Evolutionary conservation across 1,284 basidiomycete species (phyloP), one percentile per base, ranked within the genome.

Genomic region (Tremellales sp.): DNA sequence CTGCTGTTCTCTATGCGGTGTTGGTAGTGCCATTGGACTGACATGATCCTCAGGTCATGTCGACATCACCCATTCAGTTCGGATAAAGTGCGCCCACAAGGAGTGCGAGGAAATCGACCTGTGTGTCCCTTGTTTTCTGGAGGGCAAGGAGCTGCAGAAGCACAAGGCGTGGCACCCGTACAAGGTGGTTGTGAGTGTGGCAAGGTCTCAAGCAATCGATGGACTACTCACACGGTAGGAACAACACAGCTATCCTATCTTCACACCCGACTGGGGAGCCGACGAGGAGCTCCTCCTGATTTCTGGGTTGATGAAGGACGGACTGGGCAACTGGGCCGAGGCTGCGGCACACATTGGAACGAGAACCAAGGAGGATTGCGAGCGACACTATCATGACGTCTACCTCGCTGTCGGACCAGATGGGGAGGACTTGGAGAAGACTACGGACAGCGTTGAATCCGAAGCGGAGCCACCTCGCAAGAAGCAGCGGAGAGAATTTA

Each of bases 291-390:
- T 97, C 2, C 77, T 97, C 10, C 79, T 98, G 27, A 80, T 97
- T 45, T 91, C 96, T 52, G 96, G 92, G 10, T 85, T 93, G 48
- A 82, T 89, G 26, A 80, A 84, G 29, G 89, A 92, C 65, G 94
- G 94, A 1, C 75, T 98, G 21, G 96, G 96, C 12, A 98, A 97
- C 72, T 98, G 94, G 94, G 85, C 87, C 67, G 93, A 94, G 65
- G 90, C 96, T 45, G 88, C 93, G 2, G 92, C 96, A 64, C 90
- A 97, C 56, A 84, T 98, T 46, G 94, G 96, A 5, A 96, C 92
- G 4, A 81, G 93, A 47, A 89, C 90, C 6, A 93, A 87, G 70
- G 92, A 97, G 65, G 94, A 98, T 65, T 89, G 93, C 23, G 87
- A 94, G 73, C 76, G 84, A 46, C 94, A 98, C 75, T 98, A 98